Evolutionary conservation across 2,329 filamentous ascomycete genomes (phyloP).

Genomic region (Dactylellina parvicollis): DNA sequence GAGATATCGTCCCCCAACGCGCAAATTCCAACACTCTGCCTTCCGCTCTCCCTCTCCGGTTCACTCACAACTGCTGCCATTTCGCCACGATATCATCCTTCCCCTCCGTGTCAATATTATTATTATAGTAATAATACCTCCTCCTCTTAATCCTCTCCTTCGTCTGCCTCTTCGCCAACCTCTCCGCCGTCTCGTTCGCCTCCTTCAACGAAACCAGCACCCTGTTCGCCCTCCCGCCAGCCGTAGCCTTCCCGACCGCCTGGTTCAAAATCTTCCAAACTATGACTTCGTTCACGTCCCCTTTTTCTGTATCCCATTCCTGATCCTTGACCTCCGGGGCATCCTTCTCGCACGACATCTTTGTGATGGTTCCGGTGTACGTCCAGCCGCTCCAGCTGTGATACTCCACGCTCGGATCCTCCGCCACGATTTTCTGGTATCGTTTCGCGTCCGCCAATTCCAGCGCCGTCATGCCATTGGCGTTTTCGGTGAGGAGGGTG

Average conservation of each 20-base stretch:
- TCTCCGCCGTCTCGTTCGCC: constrained; percentile 43
- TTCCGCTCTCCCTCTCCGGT: not conserved
- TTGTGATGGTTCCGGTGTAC: not conserved
- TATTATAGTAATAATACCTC: not conserved
- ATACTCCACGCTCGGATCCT: constrained; percentile 23
- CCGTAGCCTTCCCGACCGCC: constrained; percentile 6
- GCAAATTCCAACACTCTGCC: constrained; percentile 12
- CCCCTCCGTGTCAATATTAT: too few species aligned
- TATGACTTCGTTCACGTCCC: constrained; percentile 10
- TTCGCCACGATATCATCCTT: constrained; percentile 20
- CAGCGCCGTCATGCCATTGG: constrained; percentile 56
- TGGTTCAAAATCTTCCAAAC: constrained; percentile 36
- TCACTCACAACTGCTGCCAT: constrained; percentile 27
- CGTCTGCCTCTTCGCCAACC: constrained; percentile 33
- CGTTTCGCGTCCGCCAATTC: constrained; percentile 54
- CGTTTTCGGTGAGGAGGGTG: constrained; percentile 56
- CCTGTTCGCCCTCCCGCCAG: not conserved
- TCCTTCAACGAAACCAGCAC: constrained; percentile 44
- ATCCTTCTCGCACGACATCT: constrained; percentile 1
- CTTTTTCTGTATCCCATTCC: constrained; percentile 4
- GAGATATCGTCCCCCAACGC: too few species aligned
- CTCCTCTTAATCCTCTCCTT: constrained; percentile 11
- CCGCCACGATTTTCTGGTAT: constrained; percentile 30
- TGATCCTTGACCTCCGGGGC: not conserved
- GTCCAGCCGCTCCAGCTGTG: constrained; percentile 13